phyloP scores from a whole-genome alignment of 371 early-diverging fungal genomes.

The Rozella allomycis region DNA sequence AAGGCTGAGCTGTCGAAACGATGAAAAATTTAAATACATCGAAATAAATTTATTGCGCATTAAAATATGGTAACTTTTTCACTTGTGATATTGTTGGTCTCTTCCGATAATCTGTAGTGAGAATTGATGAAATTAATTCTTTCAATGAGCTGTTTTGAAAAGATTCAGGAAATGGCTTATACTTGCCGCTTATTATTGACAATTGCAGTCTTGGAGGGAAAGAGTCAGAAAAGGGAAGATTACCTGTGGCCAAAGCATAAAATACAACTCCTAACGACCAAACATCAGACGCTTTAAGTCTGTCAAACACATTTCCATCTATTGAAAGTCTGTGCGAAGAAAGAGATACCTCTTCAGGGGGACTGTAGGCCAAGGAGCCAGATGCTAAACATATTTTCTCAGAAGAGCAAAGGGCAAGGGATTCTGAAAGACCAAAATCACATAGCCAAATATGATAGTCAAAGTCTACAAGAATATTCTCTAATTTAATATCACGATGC shows the following conservation, averaged over 20 bases:
- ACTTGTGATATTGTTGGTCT: too few relatives aligned
- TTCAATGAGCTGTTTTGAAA: too few relatives aligned
- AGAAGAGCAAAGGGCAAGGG: constrained; percentile 4
- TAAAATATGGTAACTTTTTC: too few relatives aligned
- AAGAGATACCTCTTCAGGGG: constrained; percentile 1
- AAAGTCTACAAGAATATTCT: constrained; percentile 50
- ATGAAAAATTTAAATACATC: too few relatives aligned
- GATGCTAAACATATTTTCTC: background rate
- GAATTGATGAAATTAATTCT: too few relatives aligned
- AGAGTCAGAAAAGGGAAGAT: constrained; percentile 51
- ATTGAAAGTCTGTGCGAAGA: constrained; percentile 1
- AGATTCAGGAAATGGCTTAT: too few relatives aligned
- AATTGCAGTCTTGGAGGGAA: constrained; percentile 44
- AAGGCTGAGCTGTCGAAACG: too few relatives aligned
- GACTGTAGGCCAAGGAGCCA: constrained; percentile 1
- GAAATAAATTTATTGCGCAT: too few relatives aligned
- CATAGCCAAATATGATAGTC: constrained; percentile 30
- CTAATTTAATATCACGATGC: constrained; percentile 82
- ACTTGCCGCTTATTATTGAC: constrained; percentile 52
- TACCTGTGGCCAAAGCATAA: constrained; percentile 42
- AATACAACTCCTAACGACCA: constrained; percentile 65
- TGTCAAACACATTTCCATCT: background rate
- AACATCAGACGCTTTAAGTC: constrained; percentile 17
- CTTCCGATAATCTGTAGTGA: too few relatives aligned
- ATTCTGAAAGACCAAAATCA: constrained; percentile 69